phyloP scores from a whole-genome alignment of 2,329 filamentous ascomycete species.

The Amesomyces nigricolor region DNA sequence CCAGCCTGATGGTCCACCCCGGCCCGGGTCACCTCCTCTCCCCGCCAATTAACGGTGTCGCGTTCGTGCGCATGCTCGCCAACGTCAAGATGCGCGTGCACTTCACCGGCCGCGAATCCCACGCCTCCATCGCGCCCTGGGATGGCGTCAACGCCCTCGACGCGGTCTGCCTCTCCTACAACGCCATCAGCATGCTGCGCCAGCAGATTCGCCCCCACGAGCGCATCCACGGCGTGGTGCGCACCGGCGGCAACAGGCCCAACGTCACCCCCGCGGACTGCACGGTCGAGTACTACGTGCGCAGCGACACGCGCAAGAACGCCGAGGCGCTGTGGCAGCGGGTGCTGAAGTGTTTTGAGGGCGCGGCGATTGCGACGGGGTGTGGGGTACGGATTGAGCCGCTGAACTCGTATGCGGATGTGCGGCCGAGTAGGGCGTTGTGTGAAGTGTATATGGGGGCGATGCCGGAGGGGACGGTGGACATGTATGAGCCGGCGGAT shows the following conservation, averaged over 20 bases:
- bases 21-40: constrained; percentile 24
- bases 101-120: constrained; percentile 41
- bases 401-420: constrained; percentile 31
- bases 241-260: constrained; percentile 33
- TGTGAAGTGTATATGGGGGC: constrained; percentile 29
- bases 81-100: constrained; percentile 34
- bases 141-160: constrained; percentile 47
- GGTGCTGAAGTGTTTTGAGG: constrained; percentile 33
- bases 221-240: constrained; percentile 46
- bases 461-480: constrained; percentile 30
- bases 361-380: constrained; percentile 33
- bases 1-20: constrained; percentile 39
- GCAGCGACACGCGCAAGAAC: constrained; percentile 36
- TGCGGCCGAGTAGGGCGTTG: constrained; percentile 25
- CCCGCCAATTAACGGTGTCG: constrained; percentile 21
- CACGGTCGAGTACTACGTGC: constrained; percentile 40
- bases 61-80: constrained; percentile 28
- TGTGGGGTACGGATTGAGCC: constrained; percentile 29
- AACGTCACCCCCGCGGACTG: constrained; percentile 36
- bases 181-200: constrained; percentile 40
- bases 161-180: constrained; percentile 39
- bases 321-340: constrained; percentile 30
- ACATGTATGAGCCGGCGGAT: constrained; percentile 27
- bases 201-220: constrained; percentile 46
- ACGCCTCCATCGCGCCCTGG: constrained; percentile 45